Evolutionary conservation across 208 protist species (phyloP), one percentile per base, ranked within the genome.

Genomic region (Strigomonas oncopelti): DNA sequence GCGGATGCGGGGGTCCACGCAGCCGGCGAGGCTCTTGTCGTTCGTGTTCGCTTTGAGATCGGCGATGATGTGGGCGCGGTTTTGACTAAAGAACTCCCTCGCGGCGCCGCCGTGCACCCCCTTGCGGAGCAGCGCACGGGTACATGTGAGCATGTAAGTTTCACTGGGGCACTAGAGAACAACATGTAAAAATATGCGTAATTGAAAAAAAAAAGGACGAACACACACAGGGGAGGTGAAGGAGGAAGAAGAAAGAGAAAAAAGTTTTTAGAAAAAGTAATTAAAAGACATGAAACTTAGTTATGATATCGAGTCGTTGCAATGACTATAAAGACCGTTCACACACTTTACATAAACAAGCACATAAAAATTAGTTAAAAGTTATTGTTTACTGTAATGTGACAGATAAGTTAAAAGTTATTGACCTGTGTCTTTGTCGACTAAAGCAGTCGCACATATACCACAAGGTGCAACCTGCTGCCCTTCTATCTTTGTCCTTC

Each of bases 11-110:
- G 82, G 75, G 54, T 92, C 90, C 13, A 95, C 77, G 25, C 81
- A 71, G 18, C 85, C 85, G 0, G 86, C 90, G 24, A 90, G 76
- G 66, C 90, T 95, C 54, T 85, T 84, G 70, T 95, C 90, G 65
- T 92, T 88, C 28, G 56, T 68, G 66, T 87, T 84, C 54, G 34
- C 59, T 2, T 53, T 42, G 32, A 94, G 66, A 51, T 91, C 77
- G 0, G 53, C 66, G 2, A 91, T 1, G 46, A 94, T 88, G 24
- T 80, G 75, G 14, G 61, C 51, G 0, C 83, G 68, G 59, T 75
- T 66, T 22, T 75, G 63, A 4, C 24, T 36, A 58, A 90, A 90
- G 51, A 81, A 81, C 14, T 69, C 65, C 14, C 55, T 72, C 34
- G 73, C 74, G 28, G 69, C 73, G n/a, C 81, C 77, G 4, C 81